These are phyloP conservation scores for Talaromyces funiculosus DNA, from an alignment of 2,329 filamentous ascomycete species.

Conservation along the genomic window DNA sequence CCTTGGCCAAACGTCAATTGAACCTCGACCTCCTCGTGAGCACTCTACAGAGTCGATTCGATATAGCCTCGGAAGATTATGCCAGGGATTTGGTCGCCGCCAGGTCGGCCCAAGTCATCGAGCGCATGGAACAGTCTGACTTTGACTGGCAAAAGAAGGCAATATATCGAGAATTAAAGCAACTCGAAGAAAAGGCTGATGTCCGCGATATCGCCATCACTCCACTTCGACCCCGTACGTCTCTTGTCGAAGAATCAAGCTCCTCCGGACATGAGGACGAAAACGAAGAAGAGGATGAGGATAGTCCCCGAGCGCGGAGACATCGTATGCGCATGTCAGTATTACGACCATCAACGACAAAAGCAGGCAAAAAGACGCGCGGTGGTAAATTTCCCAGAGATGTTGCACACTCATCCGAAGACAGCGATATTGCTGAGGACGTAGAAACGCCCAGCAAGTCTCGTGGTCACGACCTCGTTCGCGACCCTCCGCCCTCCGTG, in stretches of 20 bases:
- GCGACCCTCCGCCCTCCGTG: slow-evolving; percentile 27
- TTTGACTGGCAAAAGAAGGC: slow-evolving; percentile 39
- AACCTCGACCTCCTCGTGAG: slow-evolving; percentile 30
- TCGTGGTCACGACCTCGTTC: slow-evolving; percentile 29
- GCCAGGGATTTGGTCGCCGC: slow-evolving; percentile 32
- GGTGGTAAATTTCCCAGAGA: slow-evolving; percentile 14
- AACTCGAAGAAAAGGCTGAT: slow-evolving; percentile 24
- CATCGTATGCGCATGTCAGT: slow-evolving; percentile 39
- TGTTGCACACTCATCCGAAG: slow-evolving; percentile 23
- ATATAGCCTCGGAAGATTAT: slow-evolving; percentile 30
- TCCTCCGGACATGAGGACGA: slow-evolving; percentile 18
- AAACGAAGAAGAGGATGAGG: slow-evolving; percentile 19
- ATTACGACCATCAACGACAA: slow-evolving; percentile 40
- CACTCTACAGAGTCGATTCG: slow-evolving; percentile 30
- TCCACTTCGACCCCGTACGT: slow-evolving; percentile 27
- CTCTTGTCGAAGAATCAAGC: slow-evolving; percentile 22
- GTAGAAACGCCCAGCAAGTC: slow-evolving; percentile 31
- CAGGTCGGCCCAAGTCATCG: slow-evolving; percentile 28
- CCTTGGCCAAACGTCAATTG: slow-evolving; percentile 37
- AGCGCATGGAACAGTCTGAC: slow-evolving; percentile 32
- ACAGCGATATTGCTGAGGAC: slow-evolving; percentile 24
- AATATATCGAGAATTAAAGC: slow-evolving; percentile 38
- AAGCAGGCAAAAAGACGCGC: slow-evolving; percentile 28
- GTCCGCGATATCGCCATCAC: slow-evolving; percentile 27
- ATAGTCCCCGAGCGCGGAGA: slow-evolving; percentile 21